Percentiles rank a stretch among this genome's conserved stretches.
phyloP scores from a whole-genome alignment of 2,329 filamentous ascomycete species.

The Fusarium sp. region DNA sequence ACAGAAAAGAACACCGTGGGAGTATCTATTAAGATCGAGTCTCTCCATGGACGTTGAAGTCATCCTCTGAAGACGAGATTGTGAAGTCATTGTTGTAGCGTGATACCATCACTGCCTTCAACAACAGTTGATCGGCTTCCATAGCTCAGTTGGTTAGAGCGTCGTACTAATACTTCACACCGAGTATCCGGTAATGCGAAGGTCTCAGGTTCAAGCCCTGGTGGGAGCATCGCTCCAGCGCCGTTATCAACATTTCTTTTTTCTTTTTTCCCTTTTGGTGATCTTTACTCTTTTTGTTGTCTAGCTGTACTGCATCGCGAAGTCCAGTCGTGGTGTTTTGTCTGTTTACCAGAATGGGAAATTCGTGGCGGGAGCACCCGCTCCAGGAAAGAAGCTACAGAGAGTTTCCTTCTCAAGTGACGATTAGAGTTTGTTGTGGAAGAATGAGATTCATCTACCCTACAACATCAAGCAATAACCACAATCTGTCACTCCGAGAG shows the following conservation, averaged over 20 bases:
- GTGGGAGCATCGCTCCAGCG: constrained; percentile 43
- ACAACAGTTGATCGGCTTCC: constrained; percentile 42
- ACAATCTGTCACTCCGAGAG: not conserved
- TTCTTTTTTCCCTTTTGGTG: not conserved
- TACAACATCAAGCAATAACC: not conserved
- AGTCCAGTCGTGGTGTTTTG: not conserved
- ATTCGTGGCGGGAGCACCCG: not conserved
- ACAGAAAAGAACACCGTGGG: not conserved
- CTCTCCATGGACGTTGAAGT: not conserved
- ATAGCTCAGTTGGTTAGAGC: constrained; percentile 48
- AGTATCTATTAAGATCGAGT: not conserved
- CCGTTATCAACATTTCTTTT: constrained; percentile 29
- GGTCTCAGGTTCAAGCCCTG: constrained; percentile 48
- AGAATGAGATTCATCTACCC: not conserved
- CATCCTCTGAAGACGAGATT: not conserved
- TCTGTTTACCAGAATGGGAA: constrained; percentile 4
- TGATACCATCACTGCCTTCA: fast-evolving
- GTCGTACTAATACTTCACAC: constrained; percentile 46
- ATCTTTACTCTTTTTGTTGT: not conserved
- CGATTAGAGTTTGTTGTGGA: not conserved
- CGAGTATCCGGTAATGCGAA: constrained; percentile 42
- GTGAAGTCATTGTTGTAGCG: fast-evolving
- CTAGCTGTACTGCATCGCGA: not conserved
- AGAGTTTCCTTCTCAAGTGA: not conserved
- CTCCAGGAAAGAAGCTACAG: not conserved